Conservation (phyloP, 2,329 filamentous ascomycete species). For the Cercospora sp. region DNA sequence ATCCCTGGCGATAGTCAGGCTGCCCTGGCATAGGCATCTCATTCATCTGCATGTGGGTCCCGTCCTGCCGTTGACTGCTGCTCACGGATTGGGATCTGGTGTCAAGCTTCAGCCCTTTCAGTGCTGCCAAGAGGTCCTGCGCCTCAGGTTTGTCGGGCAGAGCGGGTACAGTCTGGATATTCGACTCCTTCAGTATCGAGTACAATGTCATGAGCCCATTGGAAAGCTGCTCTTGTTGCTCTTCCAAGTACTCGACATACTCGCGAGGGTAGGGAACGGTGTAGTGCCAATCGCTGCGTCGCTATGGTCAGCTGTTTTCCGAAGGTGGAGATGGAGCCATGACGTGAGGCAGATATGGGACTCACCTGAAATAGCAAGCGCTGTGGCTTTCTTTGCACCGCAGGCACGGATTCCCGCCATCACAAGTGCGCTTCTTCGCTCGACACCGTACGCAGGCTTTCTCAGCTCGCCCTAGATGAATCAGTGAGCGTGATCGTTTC, state of each 20-base stretch:
- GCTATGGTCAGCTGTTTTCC: not conserved
- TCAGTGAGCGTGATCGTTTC: not conserved
- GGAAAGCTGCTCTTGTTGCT: conserved; percentile 28
- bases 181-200: conserved; percentile 26
- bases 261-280: conserved; percentile 29
- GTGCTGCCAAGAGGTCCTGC: conserved; percentile 24
- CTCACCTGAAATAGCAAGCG: conserved; percentile 30
- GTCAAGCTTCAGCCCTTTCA: conserved; percentile 21
- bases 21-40: conserved; percentile 6
- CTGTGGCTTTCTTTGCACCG: conserved; percentile 29
- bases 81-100: not conserved
- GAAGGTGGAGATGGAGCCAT: not conserved
- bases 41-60: conserved; percentile 3
- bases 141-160: conserved; percentile 25
- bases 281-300: conserved; percentile 27
- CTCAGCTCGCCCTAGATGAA: conserved; percentile 17
- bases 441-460: conserved; percentile 31
- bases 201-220: conserved; percentile 25
- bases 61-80: conserved; percentile 1
- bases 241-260: conserved; percentile 29
- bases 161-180: conserved; percentile 25
- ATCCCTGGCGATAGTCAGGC: conserved; percentile 3
- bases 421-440: conserved; percentile 29
- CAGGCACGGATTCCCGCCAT: conserved; percentile 26
- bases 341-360: not conserved